Evolutionary conservation across 2,329 filamentous ascomycete genomes (phyloP), one percentile per base, ranked within the genome.

Genomic region (Hymenoscyphus fraxineus): DNA sequence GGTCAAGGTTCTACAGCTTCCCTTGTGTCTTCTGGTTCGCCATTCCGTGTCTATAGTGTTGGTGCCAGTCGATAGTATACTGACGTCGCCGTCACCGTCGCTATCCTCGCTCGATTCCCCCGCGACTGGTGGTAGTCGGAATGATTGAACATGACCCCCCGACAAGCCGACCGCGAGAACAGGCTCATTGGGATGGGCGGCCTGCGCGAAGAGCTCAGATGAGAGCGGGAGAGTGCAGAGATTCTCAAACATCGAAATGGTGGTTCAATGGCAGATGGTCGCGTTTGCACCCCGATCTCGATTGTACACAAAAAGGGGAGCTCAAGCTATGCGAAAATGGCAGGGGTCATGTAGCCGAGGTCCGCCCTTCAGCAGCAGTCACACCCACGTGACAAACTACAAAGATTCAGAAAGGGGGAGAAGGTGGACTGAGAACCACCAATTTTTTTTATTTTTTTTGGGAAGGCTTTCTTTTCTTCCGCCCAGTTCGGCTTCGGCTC

Each of bases 1-100:
- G 4, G 84, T 87, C 63, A 98, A 79, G 66, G 87, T 88, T 61
- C 95, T 85, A 75, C 94, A 98, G 82, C 93, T 97, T 13, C 93
- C 94, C 81, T 97, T 96, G 80, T 99, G 95, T 66, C 95, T 85
- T 70, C 88, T 84, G 5, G 95, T 98, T 72, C 86, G 85, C 95
- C 95, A 99, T 65, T 88, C 80, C 0, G 89, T 92, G 70, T 93
- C 90, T 67, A 98, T 90, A 63, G 88, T 86, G 55, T 88, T 90
- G 67, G 85, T 89, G 12, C 92, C 92, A 71, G 82, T 80, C 22
- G 81, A 85, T 27, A 83, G 63, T 2, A 82, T 77, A 68, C 80
- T 85, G 57, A 78, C 39, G 38, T 61, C 32, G 31, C 47, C 77
- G 62, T 84, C 80, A 40, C 75, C 80, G 63, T 82, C 82, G 3